Base-by-base conservation (phyloP, 2,329 filamentous ascomycete species). In the Hysterium pulicare region DNA sequence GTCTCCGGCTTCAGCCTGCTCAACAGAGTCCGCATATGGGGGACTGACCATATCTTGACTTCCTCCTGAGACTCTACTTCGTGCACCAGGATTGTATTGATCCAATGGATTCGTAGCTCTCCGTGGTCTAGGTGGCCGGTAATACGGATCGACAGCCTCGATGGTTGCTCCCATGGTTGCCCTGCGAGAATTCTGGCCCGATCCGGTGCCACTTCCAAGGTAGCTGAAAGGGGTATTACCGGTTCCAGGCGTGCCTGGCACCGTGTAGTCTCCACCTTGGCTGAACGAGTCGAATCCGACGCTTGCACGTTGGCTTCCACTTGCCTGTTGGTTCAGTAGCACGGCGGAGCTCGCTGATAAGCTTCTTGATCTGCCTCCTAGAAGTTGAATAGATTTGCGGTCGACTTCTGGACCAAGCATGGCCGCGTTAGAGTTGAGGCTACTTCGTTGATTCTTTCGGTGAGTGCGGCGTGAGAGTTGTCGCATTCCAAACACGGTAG, bases 401-500 rank as follows among this genome's bases (percentile, higher is more conserved):
- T 82, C 78, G 36, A 82, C 81, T 11, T 87, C 83, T 24, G 78
- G 71, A 45, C 80, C 78, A 39, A 96, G 72, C 78, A 96, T 96
- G 15, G 83, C 87, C 24, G 86, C 79, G 50, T 83, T 89, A 4
- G 89, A 95, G 40, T 87, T 77, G 64, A 93, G 86, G 60, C 89
- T 96, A 56, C 86, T 83, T 46, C 89, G 81, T 6, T 85, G 84
- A 19, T 78, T 75, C 13, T 79, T 80, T 40, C 75, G 77, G 46
- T 79, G 80, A 48, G 78, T 73, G 37, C 90, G 82, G 49, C 86
- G 82, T 10, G 87, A 87, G 31, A 96, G 74, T 65, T 96, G 90
- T 35, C 90, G 86, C 78, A 90, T 89, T 38, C 90, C 90, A 61
- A 96, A 94, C 47, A 80, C 78, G 70, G 90, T 95, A 53, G 84